Base-by-base conservation (phyloP, 495 filamentous ascomycete genomes). In the Lepidopterella palustris region DNA sequence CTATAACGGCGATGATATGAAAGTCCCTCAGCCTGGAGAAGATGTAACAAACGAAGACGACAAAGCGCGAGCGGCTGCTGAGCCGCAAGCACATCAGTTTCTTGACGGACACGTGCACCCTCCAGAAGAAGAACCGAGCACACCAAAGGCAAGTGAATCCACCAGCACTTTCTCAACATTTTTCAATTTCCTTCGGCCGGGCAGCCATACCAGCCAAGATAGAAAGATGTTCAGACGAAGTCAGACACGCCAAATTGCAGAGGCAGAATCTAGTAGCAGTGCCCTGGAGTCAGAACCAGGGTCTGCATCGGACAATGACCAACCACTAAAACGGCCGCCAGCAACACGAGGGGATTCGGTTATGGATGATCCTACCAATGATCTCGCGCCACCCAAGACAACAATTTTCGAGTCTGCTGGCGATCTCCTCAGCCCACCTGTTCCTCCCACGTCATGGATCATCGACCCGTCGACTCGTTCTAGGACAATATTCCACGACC, bases 401-500 rank as follows among this genome's bases (percentile, higher is more conserved):
- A 93, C 88, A 1, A 85, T 98, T 54, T 93, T 98, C 57, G 93
- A 98, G 75, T 90, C 92, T 0, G 93, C 93, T 1, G 87, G 89
- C 10, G 92, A 97, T 68, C 73, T 98, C 20, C 79, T 98, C 24
- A 92, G 91, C 73, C 93, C 95, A 1, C 93, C 90, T 10, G 73
- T 97, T 2, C 92, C 93, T 13, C 80, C 87, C 0, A 77, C 80
- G 2, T 83, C 88, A 28, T 98, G 89, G 68, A 78, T 98, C 31
- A 79, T 88, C 56, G 84, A 96, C 57, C 92, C 92, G 13, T 79
- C 85, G 29, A 84, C 82, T 49, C 87, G 93, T n/a, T 82, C 89
- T 5, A 82, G 88, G 35, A 96, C 95, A 11, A 97, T 98, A 59
- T 97, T 97, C 74, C 93, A 98, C 74, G 93, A 97, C 71, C 87